A percentile compares a stretch with the other conserved stretches of the same genome.
phyloP scores from a whole-genome alignment of 345 rosid genomes.

The Gossypium turneri region DNA sequence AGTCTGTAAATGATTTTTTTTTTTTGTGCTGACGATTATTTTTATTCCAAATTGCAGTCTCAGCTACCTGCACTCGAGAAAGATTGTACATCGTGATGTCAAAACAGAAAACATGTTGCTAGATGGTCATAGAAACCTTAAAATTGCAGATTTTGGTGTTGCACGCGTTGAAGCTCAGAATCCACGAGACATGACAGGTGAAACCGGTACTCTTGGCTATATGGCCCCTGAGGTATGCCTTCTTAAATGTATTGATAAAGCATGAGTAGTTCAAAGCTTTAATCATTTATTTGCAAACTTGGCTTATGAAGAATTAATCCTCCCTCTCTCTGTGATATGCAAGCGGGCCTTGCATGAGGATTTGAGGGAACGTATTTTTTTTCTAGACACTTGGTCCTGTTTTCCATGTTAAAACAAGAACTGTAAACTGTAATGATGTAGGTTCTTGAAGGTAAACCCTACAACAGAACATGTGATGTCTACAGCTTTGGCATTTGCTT shows the following conservation, averaged over 20 bases:
- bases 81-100: slow-evolving; percentile 96
- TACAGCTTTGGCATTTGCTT: slow-evolving; percentile 96
- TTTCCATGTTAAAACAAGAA: too few species aligned
- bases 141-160: slow-evolving; percentile 96
- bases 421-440: slow-evolving; percentile 9
- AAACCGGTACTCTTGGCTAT: slow-evolving; percentile 93
- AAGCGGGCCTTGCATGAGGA: not conserved
- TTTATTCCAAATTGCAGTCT: slow-evolving; percentile 47
- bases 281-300: not conserved
- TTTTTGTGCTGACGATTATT: not conserved
- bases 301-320: not conserved
- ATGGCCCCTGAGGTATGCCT: slow-evolving; percentile 95
- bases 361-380: not conserved
- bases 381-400: too few species aligned
- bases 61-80: slow-evolving; percentile 82
- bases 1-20: not conserved
- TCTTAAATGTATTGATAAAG: not conserved
- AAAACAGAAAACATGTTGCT: slow-evolving; percentile 92
- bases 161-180: slow-evolving; percentile 98
- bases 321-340: too few species aligned
- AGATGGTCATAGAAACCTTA: slow-evolving; percentile 53
- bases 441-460: slow-evolving; percentile 94
- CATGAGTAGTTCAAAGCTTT: too few species aligned
- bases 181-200: slow-evolving; percentile 95
- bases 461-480: slow-evolving; percentile 87